Base-by-base conservation (phyloP, 768 basidiomycete species). In the Agaricus subrufescens region DNA sequence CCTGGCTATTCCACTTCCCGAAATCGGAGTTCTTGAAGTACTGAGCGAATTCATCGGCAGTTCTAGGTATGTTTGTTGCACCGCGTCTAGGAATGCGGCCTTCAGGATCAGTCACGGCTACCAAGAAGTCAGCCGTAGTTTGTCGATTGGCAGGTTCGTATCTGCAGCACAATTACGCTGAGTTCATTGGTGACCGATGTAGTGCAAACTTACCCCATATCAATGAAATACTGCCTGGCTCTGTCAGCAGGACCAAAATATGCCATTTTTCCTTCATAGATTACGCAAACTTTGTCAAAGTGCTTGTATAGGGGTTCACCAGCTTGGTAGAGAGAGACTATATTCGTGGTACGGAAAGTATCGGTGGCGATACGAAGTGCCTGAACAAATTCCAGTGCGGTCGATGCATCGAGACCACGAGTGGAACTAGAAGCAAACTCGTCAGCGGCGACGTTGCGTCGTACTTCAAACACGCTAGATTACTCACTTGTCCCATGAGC, bases 251-350 rank as follows among this genome's bases (percentile, higher is more conserved):
- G 81, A 1, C 91, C 91, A 54, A 81, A 92, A 72, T 86, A 94
- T 27, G 82, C 83, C 78, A 87, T 85, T 37, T 75, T 72, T 3
- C 89, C 87, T 56, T 86, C 86, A 69, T 86, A 81, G 63, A 94
- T 78, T 37, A 92, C 81, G 65, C 86, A 84, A 34, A 92, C 87
- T 66, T 91, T 90, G 77, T 91, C 88, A 65, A 92, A 94, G 43
- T 78, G 72, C 23, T 78, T 57, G 57, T 84, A 86, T 0, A 87
- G 65, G 2, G 75, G 75, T 65, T 92, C 89, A 54, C 86, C 85
- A 7, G 89, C 91, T 69, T 94, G 91, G 69, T 94, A 93, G 38
- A 94, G 81, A 0, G 89, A 86, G n/a, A 89, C 87, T 56, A 94
- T 79, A 0, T 86, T 90, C 0, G 86, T 73, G 15, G 68, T 57